A percentile compares a stretch with the other conserved stretches of the same genome.
Evolutionary conservation across 139 green algal species (phyloP).

Genomic region (Chlorella sorokiniana): DNA sequence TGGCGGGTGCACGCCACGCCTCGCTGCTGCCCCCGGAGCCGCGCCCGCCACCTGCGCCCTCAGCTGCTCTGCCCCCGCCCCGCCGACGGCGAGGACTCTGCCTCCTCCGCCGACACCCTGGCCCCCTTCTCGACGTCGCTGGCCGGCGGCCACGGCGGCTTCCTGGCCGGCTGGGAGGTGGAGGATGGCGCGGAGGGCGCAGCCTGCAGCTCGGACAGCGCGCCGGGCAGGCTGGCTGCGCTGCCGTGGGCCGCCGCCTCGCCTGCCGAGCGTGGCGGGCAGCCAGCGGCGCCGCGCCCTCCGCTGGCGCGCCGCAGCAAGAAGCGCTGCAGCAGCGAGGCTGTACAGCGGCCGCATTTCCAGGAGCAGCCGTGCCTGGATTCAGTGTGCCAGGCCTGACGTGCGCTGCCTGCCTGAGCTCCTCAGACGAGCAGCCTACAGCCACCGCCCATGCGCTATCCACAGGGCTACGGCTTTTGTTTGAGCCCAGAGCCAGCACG

Average conservation of each 20-base stretch:
- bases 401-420: too few species aligned
- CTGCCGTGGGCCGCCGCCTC: background rate
- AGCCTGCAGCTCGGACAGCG: too few species aligned
- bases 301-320: background rate
- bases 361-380: background rate
- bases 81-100: too few species aligned
- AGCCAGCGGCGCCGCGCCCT: background rate
- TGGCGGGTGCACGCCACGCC: background rate
- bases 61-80: background rate
- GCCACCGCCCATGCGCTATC: too few species aligned
- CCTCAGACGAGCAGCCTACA: too few species aligned
- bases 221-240: background rate
- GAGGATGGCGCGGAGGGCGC: background rate
- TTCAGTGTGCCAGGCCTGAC: background rate
- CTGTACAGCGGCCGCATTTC: background rate
- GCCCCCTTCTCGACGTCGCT: too few species aligned
- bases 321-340: constrained; percentile 12
- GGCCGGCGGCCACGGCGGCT: too few species aligned
- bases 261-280: background rate
- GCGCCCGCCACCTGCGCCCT: background rate
- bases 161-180: background rate
- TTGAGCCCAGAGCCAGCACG: too few species aligned
- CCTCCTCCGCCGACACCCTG: too few species aligned
- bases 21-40: background rate
- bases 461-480: too few species aligned